Percentiles rank a stretch among this genome's conserved stretches.
Conservation (phyloP, 805 yeast genomes). For the Danielia oregonensis region DNA sequence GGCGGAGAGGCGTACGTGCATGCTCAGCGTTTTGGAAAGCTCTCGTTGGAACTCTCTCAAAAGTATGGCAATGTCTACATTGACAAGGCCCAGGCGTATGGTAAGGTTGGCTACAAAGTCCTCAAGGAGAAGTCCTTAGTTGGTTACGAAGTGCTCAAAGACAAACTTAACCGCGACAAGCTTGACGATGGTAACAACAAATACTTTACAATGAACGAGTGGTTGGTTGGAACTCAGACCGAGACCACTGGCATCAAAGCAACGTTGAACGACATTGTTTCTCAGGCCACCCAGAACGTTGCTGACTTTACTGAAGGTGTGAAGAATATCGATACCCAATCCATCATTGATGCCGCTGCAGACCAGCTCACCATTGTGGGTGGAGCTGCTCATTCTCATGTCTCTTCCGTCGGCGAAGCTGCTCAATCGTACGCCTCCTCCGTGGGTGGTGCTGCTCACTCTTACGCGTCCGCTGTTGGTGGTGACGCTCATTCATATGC, state of each 20-base stretch:
- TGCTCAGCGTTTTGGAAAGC: conserved; percentile 11
- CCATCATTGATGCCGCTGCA: conserved; percentile 12
- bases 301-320: conserved; percentile 7
- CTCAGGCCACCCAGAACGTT: conserved; percentile 7
- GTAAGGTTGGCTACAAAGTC: conserved; percentile 14
- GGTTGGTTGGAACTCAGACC: conserved; percentile 15
- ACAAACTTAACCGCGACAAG: conserved; percentile 23
- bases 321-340: conserved; percentile 8
- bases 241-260: neutral
- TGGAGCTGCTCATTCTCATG: neutral
- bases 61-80: conserved; percentile 17
- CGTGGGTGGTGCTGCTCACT: neutral
- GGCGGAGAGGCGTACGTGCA: conserved; percentile 12
- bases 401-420: neutral
- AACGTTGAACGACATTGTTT: conserved; percentile 5
- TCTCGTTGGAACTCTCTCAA: conserved; percentile 12
- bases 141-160: conserved; percentile 24
- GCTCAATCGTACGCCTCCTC: neutral
- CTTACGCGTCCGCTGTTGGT: neutral
- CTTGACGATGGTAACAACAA: conserved; percentile 18
- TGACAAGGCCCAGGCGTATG: conserved; percentile 21
- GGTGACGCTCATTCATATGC: neutral
- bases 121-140: conserved; percentile 12
- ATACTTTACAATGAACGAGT: conserved; percentile 22
- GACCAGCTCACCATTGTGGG: conserved; percentile 1